phyloP scores from a whole-genome alignment of 1,284 basidiomycete species.

The Moniliophthora roreri region DNA sequence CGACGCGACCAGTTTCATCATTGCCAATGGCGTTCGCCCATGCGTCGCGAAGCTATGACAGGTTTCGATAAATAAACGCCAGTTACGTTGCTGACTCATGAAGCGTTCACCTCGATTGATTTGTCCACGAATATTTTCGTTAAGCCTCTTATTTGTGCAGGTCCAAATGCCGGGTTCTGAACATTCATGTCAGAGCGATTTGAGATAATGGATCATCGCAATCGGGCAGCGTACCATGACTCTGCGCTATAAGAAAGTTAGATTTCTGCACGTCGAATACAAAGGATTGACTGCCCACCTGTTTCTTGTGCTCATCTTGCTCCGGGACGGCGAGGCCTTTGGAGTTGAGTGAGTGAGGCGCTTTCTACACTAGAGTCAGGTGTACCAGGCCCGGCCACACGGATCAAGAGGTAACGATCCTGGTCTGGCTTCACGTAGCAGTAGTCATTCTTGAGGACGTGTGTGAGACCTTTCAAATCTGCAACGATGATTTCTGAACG shows the following conservation, averaged over 20 bases:
- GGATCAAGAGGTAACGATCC: background rate
- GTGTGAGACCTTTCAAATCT: constrained; percentile 14
- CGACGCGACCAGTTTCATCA: constrained; percentile 31
- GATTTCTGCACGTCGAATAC: too few relatives aligned
- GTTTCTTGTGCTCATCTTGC: constrained; percentile 12
- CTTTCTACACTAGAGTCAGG: background rate
- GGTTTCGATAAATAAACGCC: background rate
- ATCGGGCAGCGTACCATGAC: constrained; percentile 14
- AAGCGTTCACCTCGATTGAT: constrained; percentile 9
- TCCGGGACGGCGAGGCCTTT: constrained; percentile 11
- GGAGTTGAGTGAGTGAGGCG: too few relatives aligned
- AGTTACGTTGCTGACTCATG: background rate
- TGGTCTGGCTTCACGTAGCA: constrained; percentile 11
- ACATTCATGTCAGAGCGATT: background rate
- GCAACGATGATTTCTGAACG: constrained; percentile 4
- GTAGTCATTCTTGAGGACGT: constrained; percentile 11
- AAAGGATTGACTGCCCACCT: too few relatives aligned
- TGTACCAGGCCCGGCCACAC: constrained; percentile 10
- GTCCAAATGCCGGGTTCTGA: constrained; percentile 17
- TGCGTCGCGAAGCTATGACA: constrained; percentile 44
- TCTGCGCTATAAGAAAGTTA: constrained; percentile 10
- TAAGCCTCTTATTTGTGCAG: constrained; percentile 12
- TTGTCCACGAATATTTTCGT: constrained; percentile 15
- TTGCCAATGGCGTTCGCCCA: constrained; percentile 32
- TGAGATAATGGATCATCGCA: background rate